Evolutionary conservation across 495 filamentous ascomycete genomes (phyloP).

Genomic region (Copromyces sp.): DNA sequence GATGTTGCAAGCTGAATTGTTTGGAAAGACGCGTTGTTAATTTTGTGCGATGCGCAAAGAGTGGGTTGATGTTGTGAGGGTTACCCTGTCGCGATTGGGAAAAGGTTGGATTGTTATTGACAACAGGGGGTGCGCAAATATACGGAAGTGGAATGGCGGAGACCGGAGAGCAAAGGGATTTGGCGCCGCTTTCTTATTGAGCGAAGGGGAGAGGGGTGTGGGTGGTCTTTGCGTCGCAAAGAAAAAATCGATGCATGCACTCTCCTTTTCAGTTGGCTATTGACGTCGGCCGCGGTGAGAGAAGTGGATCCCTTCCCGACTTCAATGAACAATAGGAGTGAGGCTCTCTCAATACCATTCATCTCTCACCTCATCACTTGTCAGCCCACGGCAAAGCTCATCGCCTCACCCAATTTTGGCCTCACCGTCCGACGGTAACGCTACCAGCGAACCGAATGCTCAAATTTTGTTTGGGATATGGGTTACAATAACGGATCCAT

Average conservation of each 20-base stretch:
- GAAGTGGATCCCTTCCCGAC: background rate
- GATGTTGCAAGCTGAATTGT: background rate
- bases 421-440: background rate
- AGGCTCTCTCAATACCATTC: background rate
- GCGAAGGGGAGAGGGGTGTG: background rate
- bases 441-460: background rate
- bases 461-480: background rate
- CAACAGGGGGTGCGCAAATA: background rate
- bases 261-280: background rate
- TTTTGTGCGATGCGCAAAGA: background rate
- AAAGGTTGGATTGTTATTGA: background rate
- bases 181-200: background rate
- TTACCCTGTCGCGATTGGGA: background rate
- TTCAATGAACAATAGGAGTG: background rate
- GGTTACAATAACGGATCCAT: background rate
- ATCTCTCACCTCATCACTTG: background rate
- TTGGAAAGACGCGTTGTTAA: background rate
- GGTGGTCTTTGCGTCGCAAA: background rate
- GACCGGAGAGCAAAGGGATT: background rate
- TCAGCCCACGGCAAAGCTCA: background rate
- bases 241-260: background rate
- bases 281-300: background rate
- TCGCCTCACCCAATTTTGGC: background rate
- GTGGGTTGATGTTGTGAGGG: background rate
- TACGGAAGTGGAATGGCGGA: background rate